phyloP scores from a whole-genome alignment of 2,329 filamentous ascomycete genomes.

The Talaromyces rugulosus region DNA sequence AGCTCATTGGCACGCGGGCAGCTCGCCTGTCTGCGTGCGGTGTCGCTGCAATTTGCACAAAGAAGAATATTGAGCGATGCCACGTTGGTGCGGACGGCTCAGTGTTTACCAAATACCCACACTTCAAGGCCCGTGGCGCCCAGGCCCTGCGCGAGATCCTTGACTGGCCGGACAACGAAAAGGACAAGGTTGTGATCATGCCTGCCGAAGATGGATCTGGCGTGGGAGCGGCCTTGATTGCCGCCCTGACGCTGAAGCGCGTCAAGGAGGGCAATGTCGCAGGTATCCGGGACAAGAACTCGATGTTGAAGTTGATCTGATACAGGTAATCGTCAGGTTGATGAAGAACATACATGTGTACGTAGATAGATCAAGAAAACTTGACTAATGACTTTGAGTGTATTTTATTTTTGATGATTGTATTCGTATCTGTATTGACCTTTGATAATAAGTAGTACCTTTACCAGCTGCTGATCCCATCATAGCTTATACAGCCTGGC shows the following conservation, averaged over 20 bases:
- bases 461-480: not conserved
- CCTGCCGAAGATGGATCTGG: slow-evolving; percentile 93
- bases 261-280: slow-evolving; percentile 56
- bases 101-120: slow-evolving; percentile 98
- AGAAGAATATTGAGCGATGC: slow-evolving; percentile 83
- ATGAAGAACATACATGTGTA: not conserved
- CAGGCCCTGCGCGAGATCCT: slow-evolving; percentile 89
- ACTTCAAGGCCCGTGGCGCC: slow-evolving; percentile 92
- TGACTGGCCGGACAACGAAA: slow-evolving; percentile 81
- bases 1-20: slow-evolving; percentile 90
- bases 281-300: slow-evolving; percentile 51
- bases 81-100: slow-evolving; percentile 96
- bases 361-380: not conserved
- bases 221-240: slow-evolving; percentile 95
- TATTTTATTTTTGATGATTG: not conserved
- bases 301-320: slow-evolving; percentile 24
- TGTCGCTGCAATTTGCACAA: slow-evolving; percentile 92
- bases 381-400: not conserved
- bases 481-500: not conserved
- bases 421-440: not conserved
- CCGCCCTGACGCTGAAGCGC: slow-evolving; percentile 63
- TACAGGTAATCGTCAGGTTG: not conserved
- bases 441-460: not conserved
- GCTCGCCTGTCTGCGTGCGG: slow-evolving; percentile 91
- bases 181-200: slow-evolving; percentile 82